Evolutionary conservation across 768 basidiomycete genomes (phyloP).

Genomic region (Amanita inopinata): DNA sequence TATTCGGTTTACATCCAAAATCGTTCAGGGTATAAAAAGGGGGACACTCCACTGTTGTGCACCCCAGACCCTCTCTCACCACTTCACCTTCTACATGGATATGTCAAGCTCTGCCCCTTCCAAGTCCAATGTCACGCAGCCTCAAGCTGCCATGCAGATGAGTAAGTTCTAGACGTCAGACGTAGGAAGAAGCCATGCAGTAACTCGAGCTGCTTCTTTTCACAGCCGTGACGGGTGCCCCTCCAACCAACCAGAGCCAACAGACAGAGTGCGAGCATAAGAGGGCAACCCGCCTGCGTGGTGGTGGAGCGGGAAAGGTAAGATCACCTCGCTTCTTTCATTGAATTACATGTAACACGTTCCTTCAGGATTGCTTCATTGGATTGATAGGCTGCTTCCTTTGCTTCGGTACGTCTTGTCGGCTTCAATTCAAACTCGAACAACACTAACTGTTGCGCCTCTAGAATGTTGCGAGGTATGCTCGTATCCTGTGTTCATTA

Average conservation of each 20-base stretch:
- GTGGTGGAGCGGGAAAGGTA: slow-evolving; percentile 64
- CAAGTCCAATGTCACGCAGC: slow-evolving; percentile 39
- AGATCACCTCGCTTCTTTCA: not conserved
- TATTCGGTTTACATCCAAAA: too few relatives aligned
- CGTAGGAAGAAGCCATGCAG: not conserved
- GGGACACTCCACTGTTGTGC: not conserved
- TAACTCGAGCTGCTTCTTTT: not conserved
- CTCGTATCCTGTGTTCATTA: not conserved
- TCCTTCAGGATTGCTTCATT: slow-evolving; percentile 56
- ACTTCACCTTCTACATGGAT: not conserved
- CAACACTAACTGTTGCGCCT: not conserved
- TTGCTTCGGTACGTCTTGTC: slow-evolving; percentile 51
- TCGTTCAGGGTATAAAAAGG: not conserved
- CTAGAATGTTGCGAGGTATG: slow-evolving; percentile 65
- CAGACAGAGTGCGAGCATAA: slow-evolving; percentile 29
- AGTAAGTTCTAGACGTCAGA: slow-evolving; percentile 30
- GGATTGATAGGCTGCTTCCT: slow-evolving; percentile 56
- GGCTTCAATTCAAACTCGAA: not conserved
- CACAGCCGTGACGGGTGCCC: slow-evolving; percentile 37
- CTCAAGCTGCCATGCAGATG: slow-evolving; percentile 52
- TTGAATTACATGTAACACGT: not conserved
- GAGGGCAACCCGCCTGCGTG: slow-evolving; percentile 52
- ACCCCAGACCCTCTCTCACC: not conserved
- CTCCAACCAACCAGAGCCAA: slow-evolving; percentile 16
- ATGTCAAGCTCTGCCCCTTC: slow-evolving; percentile 18